phyloP scores from a whole-genome alignment of 2,329 filamentous ascomycete genomes.

The Colletotrichum eremochloae region DNA sequence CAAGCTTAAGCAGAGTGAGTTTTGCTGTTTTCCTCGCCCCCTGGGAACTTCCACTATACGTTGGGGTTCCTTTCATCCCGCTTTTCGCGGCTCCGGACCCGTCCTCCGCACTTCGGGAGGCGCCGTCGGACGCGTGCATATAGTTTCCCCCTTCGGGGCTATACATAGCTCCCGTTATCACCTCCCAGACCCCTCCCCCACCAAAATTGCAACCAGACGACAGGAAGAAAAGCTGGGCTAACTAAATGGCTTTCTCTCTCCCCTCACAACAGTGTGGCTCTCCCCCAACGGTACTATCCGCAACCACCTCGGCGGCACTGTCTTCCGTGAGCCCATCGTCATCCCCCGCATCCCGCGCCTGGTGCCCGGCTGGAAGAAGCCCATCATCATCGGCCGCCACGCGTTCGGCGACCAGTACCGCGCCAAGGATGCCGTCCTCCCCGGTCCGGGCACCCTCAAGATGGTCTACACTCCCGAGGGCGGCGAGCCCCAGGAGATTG shows the following conservation, averaged over 20 bases:
- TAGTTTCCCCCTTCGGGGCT: neutral
- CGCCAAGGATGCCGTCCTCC: conserved; percentile 89
- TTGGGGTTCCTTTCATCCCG: neutral
- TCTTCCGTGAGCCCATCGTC: conserved; percentile 99
- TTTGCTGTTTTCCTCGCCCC: neutral
- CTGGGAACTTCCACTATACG: neutral
- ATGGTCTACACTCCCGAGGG: conserved; percentile 94
- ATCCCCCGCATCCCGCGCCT: conserved; percentile 93
- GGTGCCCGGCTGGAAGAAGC: conserved; percentile 97
- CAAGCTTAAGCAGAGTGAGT: conserved; percentile 95
- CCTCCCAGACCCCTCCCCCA: neutral
- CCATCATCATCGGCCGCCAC: conserved; percentile 98
- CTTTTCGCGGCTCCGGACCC: conserved; percentile 3
- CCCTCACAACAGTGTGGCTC: conserved; percentile 82
- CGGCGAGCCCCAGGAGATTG: conserved; percentile 84
- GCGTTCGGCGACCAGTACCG: conserved; percentile 99
- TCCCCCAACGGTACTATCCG: conserved; percentile 94
- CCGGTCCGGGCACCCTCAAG: conserved; percentile 87
- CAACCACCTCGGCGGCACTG: conserved; percentile 86
- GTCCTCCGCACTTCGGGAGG: conserved; percentile 26
- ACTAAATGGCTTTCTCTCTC: conserved; percentile 23
- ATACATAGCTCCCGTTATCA: conserved; percentile 3
- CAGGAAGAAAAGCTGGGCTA: conserved; percentile 3
- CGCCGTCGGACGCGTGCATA: conserved; percentile 26
- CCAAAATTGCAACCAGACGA: conserved; percentile 6